Conservation (phyloP, 2,329 filamentous ascomycete species). For the Colletotrichum chrysophilum region DNA sequence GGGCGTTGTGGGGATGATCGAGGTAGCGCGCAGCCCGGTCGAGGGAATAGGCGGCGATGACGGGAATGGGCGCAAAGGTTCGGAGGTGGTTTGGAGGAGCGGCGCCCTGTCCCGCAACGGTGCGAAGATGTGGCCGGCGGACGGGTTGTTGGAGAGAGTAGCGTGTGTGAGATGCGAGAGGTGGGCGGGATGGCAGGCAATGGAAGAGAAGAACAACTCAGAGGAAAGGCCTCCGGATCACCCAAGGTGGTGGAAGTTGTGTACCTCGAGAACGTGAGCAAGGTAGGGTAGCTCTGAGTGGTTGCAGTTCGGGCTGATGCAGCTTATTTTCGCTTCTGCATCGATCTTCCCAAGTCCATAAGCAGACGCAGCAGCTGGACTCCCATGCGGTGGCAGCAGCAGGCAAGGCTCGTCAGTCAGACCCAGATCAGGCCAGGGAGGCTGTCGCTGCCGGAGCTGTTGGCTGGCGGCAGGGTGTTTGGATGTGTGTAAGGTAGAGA, state of each 20-base stretch:
- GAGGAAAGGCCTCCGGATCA: background rate
- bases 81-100: background rate
- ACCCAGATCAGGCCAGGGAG: background rate
- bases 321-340: slow-evolving; percentile 22
- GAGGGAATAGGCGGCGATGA: background rate
- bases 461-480: background rate
- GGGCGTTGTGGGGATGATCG: background rate
- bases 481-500: background rate
- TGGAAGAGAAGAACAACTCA: background rate
- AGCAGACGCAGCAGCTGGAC: background rate
- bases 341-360: slow-evolving; percentile 9
- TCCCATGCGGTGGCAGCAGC: background rate
- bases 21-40: background rate
- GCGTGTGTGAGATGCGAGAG: background rate
- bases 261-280: slow-evolving; percentile 2
- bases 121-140: background rate
- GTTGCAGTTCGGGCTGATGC: slow-evolving; percentile 15
- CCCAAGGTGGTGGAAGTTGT: background rate
- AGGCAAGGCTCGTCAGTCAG: background rate
- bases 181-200: background rate
- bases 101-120: background rate
- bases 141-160: background rate
- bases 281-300: slow-evolving; percentile 10
- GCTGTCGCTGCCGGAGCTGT: background rate
- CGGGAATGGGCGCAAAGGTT: background rate